Percentiles rank a stretch among this genome's conserved stretches.
These are phyloP conservation scores for Phialophora chinensis DNA, from an alignment of 2,329 filamentous ascomycete species.

Conservation along the genomic window DNA sequence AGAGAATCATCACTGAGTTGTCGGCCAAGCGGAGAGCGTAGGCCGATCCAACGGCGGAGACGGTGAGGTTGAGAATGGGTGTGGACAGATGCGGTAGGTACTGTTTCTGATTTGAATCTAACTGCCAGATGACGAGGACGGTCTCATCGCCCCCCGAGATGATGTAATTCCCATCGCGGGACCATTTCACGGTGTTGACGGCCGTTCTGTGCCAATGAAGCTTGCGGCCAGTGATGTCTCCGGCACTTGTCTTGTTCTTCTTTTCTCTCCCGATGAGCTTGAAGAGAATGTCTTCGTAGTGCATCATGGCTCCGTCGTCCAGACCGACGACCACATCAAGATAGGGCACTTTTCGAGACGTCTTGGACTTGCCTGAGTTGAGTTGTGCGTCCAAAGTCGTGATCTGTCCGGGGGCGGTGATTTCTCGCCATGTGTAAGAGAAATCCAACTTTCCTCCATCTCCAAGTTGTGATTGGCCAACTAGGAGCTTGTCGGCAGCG, in stretches of 20 bases:
- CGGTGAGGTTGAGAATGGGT: slow-evolving; percentile 79
- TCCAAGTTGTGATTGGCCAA: slow-evolving; percentile 60
- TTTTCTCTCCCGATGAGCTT: slow-evolving; percentile 59
- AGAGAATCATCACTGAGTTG: slow-evolving; percentile 89
- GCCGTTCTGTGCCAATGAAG: slow-evolving; percentile 90
- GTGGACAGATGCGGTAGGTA: slow-evolving; percentile 89
- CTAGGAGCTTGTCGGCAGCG: slow-evolving; percentile 57
- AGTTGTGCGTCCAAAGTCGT: slow-evolving; percentile 64
- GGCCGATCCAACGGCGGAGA: slow-evolving; percentile 78
- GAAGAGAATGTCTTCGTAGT: slow-evolving; percentile 77
- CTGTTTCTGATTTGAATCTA: slow-evolving; percentile 82
- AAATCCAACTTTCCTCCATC: slow-evolving; percentile 45
- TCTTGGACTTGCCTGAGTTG: slow-evolving; percentile 34
- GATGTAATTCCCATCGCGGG: slow-evolving; percentile 89
- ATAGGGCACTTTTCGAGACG: slow-evolving; percentile 46
- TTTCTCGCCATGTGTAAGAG: slow-evolving; percentile 61
- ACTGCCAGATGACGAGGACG: slow-evolving; percentile 88
- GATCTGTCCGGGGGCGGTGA: slow-evolving; percentile 65
- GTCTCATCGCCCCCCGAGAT: slow-evolving; percentile 92
- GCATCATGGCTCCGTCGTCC: slow-evolving; percentile 74
- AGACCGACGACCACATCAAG: slow-evolving; percentile 82
- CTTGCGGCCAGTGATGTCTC: slow-evolving; percentile 62
- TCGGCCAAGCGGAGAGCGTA: slow-evolving; percentile 88
- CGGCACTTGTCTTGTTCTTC: slow-evolving; percentile 45
- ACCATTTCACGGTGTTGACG: slow-evolving; percentile 88